Conservation (phyloP, 225 moss, liverwort and hornwort genomes). For the Physcomitrium patens region DNA sequence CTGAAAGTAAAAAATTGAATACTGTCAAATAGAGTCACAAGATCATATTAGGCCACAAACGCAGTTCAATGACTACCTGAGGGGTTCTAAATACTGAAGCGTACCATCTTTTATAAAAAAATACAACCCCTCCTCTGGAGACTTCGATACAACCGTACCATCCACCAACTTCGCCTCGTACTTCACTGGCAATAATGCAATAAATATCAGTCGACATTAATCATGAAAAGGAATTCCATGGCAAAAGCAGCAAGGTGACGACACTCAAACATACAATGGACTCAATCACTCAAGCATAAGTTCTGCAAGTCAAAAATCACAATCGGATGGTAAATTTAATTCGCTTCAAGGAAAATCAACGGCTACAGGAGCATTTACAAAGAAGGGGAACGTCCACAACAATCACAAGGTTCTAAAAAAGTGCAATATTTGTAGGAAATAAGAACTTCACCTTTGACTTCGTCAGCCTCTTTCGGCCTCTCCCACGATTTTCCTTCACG, state of each 20-base stretch:
- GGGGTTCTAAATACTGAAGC: slow-evolving; percentile 3
- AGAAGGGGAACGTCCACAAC: not conserved
- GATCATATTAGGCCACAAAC: no score
- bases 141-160: slow-evolving; percentile 76
- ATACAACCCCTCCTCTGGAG: slow-evolving; percentile 63
- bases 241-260: not conserved
- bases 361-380: not conserved
- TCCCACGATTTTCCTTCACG: slow-evolving; percentile 76
- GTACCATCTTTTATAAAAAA: slow-evolving; percentile 73
- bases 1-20: slow-evolving; percentile 42
- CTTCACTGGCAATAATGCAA: slow-evolving; percentile 58
- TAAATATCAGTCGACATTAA: not conserved
- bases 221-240: not conserved
- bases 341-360: no score
- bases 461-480: slow-evolving; percentile 78
- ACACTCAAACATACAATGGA: not conserved
- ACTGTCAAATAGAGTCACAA: not conserved
- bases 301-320: not conserved
- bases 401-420: not conserved
- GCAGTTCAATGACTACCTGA: not conserved
- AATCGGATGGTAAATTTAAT: no score
- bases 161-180: slow-evolving; percentile 73
- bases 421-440: not conserved
- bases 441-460: slow-evolving; percentile 60
- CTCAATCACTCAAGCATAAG: not conserved